These are phyloP conservation scores for Lachnellula cervina DNA, from an alignment of 2,329 filamentous ascomycete species.

Conservation along the genomic window DNA sequence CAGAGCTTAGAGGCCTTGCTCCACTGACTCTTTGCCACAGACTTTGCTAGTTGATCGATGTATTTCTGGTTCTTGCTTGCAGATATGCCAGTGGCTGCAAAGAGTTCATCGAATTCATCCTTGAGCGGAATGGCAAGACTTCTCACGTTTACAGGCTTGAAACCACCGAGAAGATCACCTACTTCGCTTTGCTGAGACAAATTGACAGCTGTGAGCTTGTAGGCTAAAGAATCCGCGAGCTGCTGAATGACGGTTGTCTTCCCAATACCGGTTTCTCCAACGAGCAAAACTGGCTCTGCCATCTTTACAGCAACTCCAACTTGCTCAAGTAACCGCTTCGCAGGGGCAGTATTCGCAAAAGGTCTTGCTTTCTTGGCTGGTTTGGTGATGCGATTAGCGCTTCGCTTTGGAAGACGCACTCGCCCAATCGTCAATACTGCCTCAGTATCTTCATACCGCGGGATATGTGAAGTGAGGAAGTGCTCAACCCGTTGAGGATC, in stretches of 20 bases:
- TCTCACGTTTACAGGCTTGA: conserved; percentile 90
- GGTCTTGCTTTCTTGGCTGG: conserved; percentile 53
- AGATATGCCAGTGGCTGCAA: conserved; percentile 79
- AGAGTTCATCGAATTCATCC: conserved; percentile 89
- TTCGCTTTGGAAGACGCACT: conserved; percentile 50
- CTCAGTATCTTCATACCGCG: conserved; percentile 60
- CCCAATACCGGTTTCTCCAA: conserved; percentile 98
- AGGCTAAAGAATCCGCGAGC: conserved; percentile 75
- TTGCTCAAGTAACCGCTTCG: conserved; percentile 79
- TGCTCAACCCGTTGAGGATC: conserved; percentile 77
- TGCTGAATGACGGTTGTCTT: conserved; percentile 97
- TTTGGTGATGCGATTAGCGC: conserved; percentile 40
- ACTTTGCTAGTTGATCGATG: conserved; percentile 73
- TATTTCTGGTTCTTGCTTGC: conserved; percentile 84
- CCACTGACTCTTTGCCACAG: conserved; percentile 80
- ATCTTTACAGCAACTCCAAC: conserved; percentile 77
- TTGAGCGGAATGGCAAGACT: conserved; percentile 84
- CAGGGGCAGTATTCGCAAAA: conserved; percentile 86
- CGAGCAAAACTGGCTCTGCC: conserved; percentile 84
- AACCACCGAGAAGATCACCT: conserved; percentile 90
- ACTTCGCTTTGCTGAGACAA: conserved; percentile 97
- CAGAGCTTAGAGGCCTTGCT: conserved; percentile 78
- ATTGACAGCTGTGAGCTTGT: conserved; percentile 88
- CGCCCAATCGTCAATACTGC: conserved; percentile 60
- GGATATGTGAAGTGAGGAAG: conserved; percentile 68